phyloP scores from a whole-genome alignment of 2,329 filamentous ascomycete species.

The Periglandula ipomoeae region DNA sequence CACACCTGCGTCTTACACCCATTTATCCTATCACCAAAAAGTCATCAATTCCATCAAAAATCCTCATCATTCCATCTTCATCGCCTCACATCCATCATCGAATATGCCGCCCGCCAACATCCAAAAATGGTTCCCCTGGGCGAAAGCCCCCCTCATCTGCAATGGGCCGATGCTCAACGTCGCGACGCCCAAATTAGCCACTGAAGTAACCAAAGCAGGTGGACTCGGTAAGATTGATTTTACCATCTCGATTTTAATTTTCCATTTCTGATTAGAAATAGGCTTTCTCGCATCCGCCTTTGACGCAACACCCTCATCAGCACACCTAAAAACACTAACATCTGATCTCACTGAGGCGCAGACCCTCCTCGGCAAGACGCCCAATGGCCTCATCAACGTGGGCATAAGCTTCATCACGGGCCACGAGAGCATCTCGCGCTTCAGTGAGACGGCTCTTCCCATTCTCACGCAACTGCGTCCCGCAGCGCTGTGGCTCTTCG shows the following conservation, averaged over 20 bases:
- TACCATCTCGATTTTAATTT: background rate
- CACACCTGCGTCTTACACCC: background rate
- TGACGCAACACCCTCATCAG: conserved; percentile 20
- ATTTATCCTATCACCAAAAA: no score
- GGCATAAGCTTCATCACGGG: conserved; percentile 50
- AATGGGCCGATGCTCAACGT: conserved; percentile 29
- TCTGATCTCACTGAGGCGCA: conserved; percentile 21
- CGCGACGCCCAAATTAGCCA: conserved; percentile 24
- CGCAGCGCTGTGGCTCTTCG: conserved; percentile 59
- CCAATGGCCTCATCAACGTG: conserved; percentile 39
- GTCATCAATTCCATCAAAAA: no score
- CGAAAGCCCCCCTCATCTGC: conserved; percentile 20
- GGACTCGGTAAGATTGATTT: conserved; percentile 23
- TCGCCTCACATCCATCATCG: background rate
- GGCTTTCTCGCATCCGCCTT: conserved; percentile 25
- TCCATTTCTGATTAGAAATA: background rate
- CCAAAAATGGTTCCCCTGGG: conserved; percentile 22
- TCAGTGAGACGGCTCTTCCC: conserved; percentile 35
- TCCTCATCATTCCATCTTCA: no score
- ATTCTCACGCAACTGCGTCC: conserved; percentile 44
- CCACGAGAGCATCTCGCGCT: conserved; percentile 28
- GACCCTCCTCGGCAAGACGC: conserved; percentile 17
- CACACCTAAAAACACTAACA: conserved; percentile 23
- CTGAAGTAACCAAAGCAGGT: conserved; percentile 28
- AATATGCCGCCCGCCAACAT: conserved; percentile 18